phyloP scores from a whole-genome alignment of 345 rosid genomes.

The Syzygium grande region DNA sequence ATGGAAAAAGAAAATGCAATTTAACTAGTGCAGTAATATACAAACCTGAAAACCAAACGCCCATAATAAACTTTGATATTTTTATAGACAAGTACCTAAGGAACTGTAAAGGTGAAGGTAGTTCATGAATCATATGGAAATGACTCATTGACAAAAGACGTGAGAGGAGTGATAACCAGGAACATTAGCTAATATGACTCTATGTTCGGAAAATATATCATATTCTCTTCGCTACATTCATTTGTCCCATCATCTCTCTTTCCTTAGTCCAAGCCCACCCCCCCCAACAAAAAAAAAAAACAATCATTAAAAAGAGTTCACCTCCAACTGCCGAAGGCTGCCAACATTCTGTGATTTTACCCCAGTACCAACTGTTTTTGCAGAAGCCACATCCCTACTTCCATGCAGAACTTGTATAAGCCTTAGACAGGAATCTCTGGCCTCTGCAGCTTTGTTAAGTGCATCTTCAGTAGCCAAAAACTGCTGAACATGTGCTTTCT shows the following conservation, averaged over 20 bases:
- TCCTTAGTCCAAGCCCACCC: background rate
- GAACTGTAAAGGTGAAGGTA: background rate
- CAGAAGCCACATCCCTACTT: slow-evolving; percentile 45
- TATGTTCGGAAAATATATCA: background rate
- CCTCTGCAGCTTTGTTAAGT: slow-evolving; percentile 80
- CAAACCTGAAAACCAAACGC: background rate
- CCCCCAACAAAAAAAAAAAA: background rate
- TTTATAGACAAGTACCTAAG: background rate
- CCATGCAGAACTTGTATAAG: slow-evolving; percentile 70
- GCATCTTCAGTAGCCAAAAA: slow-evolving; percentile 96
- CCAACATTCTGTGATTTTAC: slow-evolving; percentile 58
- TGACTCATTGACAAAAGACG: background rate
- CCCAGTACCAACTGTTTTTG: slow-evolving; percentile 38
- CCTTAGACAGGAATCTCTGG: slow-evolving; percentile 62
- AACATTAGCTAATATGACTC: background rate
- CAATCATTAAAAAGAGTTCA: slow-evolving; percentile 2
- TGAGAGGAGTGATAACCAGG: background rate
- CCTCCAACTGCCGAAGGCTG: slow-evolving; percentile 80
- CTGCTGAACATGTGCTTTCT: slow-evolving; percentile 97
- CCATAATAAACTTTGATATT: background rate
- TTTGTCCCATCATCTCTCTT: background rate
- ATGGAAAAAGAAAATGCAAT: slow-evolving; percentile 1
- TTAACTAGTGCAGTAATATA: background rate
- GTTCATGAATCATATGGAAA: background rate
- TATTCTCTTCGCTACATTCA: background rate